Base-by-base conservation (phyloP, 2,329 filamentous ascomycete species). In the Colletotrichum godetiae region DNA sequence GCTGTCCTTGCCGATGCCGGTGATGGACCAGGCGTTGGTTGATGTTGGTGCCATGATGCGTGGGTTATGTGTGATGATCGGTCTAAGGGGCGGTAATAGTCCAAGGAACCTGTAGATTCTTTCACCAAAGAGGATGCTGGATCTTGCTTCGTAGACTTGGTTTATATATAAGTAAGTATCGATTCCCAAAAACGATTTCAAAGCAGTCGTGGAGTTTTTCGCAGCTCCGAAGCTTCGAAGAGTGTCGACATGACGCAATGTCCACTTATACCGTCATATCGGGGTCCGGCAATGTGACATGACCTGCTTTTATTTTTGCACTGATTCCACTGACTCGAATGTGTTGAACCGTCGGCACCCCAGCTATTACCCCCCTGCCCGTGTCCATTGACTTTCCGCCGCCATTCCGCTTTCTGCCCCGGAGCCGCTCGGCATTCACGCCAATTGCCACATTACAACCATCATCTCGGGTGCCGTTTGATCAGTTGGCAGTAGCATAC, bases 11-110 rank as follows among this genome's bases (percentile, higher is more conserved):
- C 61, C 37, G 70, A 62, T 70, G 56, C 70, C 70, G 29, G 70
- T 73, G 27, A 93, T 80, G 37, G 80, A 84, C 91, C 91, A 93
- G 79, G 88, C 84, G 81, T 86, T 86, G 75, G 86, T 88, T 0
- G 86, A 90, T 13, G 61, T 67, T 22, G 70, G 70, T 27, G 70
- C 60, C 70, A 73, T 73, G n/a, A 24, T 37, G 55, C 56, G 22
- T 29, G 19, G 29, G n/a, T 27, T 33, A 8, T 6, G 46, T 10
- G 6, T 33, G 37, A 42, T 24, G 6, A 11, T 42, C 37, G 7
- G 6, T 42, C 31, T 10, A 33, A 29, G 27, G 31, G 31, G 31
- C 31, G 31, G 10, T 42, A 42, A 42, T 42, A 6, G 37, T 19
- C 37, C 37, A 15, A 42, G 3, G 15, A 19, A 8, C 15, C 6